phyloP scores from a whole-genome alignment of 1,284 basidiomycete species.

The Marasmius fiardii region DNA sequence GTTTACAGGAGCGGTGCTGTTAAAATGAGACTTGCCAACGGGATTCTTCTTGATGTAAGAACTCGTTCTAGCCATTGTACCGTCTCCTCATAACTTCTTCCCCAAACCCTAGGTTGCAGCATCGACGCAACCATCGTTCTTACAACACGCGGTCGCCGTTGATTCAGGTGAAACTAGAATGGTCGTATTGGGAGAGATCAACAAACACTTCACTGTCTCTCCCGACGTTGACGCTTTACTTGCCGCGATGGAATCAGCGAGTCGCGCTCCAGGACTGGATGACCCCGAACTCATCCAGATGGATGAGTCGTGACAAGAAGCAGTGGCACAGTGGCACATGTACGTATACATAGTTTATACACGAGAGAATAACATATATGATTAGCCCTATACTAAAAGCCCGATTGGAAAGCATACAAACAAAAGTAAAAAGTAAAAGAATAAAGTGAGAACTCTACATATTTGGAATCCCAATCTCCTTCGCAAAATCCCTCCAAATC shows the following conservation, averaged over 20 bases:
- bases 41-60: conserved; percentile 79
- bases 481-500: conserved; percentile 30
- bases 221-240: conserved; percentile 83
- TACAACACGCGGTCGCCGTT: conserved; percentile 83
- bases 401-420: too few relatives aligned
- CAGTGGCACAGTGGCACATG: neutral
- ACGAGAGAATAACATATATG: too few relatives aligned
- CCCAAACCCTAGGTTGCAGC: conserved; percentile 67
- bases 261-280: conserved; percentile 28
- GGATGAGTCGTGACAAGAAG: conserved; percentile 36
- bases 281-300: conserved; percentile 55
- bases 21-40: conserved; percentile 80
- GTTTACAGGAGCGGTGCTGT: conserved; percentile 84
- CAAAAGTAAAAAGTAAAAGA: too few relatives aligned
- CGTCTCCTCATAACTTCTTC: conserved; percentile 9
- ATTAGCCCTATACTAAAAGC: too few relatives aligned
- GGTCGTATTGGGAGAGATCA: conserved; percentile 80
- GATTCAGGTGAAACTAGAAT: conserved; percentile 60
- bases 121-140: conserved; percentile 84
- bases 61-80: conserved; percentile 1
- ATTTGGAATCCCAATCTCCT: conserved; percentile 21
- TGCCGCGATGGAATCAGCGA: conserved; percentile 53
- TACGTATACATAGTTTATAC: neutral
- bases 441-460: too few relatives aligned
- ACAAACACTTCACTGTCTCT: conserved; percentile 82